Percentiles rank a stretch among this genome's conserved stretches.
phyloP scores from a whole-genome alignment of 805 yeast species.

The Metschnikowia similis region DNA sequence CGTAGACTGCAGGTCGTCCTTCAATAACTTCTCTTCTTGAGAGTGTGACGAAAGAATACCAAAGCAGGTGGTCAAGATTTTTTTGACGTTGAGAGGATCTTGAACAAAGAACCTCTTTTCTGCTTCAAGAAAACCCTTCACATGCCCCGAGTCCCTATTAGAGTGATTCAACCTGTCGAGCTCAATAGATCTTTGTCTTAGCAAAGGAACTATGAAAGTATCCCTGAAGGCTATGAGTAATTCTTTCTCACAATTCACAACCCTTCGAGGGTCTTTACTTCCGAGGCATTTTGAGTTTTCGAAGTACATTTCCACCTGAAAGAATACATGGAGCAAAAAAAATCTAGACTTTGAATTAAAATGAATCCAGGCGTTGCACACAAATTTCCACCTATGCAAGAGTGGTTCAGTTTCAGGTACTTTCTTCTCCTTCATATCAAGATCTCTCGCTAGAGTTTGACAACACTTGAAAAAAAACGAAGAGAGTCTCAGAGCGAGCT shows the following conservation, averaged over 20 bases:
- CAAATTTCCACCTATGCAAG: constrained; percentile 7
- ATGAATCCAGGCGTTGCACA: constrained; percentile 9
- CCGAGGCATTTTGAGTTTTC: constrained; percentile 3
- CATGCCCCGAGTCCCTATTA: not conserved
- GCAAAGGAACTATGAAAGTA: constrained; percentile 6
- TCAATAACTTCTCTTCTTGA: not conserved
- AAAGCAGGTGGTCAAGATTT: constrained; percentile 5
- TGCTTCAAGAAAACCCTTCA: not conserved
- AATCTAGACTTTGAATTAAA: constrained; percentile 12
- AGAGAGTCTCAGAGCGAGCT: constrained; percentile 4
- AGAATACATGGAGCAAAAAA: constrained; percentile 8
- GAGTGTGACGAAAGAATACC: constrained; percentile 8
- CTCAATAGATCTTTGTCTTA: constrained; percentile 4
- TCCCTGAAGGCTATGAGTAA: constrained; percentile 7
- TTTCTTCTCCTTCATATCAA: not conserved
- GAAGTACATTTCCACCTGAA: constrained; percentile 7
- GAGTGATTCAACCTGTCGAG: not conserved
- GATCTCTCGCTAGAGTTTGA: constrained; percentile 3
- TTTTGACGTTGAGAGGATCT: not conserved
- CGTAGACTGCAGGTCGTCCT: constrained; percentile 10
- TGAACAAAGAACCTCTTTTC: constrained; percentile 4
- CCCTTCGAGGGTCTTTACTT: not conserved
- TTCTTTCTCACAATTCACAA: constrained; percentile 6
- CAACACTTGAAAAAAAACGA: constrained; percentile 9
- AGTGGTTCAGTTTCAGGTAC: not conserved